Evolutionary conservation across 208 protist genomes (phyloP), one percentile per base, ranked within the genome.

Genomic region (Leishmania arabica): DNA sequence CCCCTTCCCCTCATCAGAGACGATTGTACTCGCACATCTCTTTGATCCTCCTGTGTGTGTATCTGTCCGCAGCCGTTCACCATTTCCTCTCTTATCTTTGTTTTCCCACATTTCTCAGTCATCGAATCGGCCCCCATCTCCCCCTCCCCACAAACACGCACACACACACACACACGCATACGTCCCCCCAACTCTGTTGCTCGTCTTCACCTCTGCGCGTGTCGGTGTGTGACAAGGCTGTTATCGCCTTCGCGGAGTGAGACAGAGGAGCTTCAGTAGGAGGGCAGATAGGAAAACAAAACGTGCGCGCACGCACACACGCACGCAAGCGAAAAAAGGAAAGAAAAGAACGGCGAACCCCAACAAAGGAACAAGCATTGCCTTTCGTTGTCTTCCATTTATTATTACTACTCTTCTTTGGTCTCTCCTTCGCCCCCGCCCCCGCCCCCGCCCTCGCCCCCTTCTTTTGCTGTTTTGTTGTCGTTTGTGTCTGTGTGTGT

Each of bases 381-480:
- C 8, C 15, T 53, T 11, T 53, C 8, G 8, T 17, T 53, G 34
- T 81, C 62, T 84, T 70, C 73, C 73, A 0, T 65, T 65, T 65
- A 37, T 37, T 65, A 15, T n/a, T 85, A 17, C 15, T 85, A 66
- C 42, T 45, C 42, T 45, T 45, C 42, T 82, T 58, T 49, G 65
- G 42, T 27, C 54, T 76, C 11, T 24, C 60, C 51, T 82, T 27
- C 31, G 4, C 42, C 42, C 40, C 40, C 0, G 0, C 40, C 40
- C 40, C 2, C 37, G 1, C 37, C 37, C 37, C 37, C 37, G 37
- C 37, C 37, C 37, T 1, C 40, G 1, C 40, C 40, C 6, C 42
- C 0, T 9, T 45, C 11, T 45, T 45, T 45, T 45, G 42, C 6
- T 45, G 42, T 45, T 45, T 45, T 45, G 42, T 45, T 45, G 3